Evolutionary conservation across 2,329 filamentous ascomycete genomes (phyloP).

Genomic region (Remersonia thermophila): DNA sequence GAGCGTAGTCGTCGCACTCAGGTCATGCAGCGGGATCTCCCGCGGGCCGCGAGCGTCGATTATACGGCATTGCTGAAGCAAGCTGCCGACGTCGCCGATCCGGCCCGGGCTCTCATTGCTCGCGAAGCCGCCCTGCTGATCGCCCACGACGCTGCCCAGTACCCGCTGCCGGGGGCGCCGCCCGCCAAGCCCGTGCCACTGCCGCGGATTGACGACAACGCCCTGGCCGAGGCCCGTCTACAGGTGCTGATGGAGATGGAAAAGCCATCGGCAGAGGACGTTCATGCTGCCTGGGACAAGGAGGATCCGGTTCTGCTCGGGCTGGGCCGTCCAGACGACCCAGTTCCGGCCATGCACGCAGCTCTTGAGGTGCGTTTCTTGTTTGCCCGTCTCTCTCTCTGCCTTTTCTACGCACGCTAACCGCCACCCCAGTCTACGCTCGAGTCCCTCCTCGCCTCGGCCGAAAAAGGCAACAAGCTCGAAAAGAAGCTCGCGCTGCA

Average conservation of each 20-base stretch:
- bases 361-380: slow-evolving; percentile 58
- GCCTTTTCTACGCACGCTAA: slow-evolving; percentile 4
- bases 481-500: slow-evolving; percentile 88
- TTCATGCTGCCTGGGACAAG: slow-evolving; percentile 41
- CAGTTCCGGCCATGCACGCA: slow-evolving; percentile 47
- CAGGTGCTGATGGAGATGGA: slow-evolving; percentile 60
- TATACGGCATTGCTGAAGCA: slow-evolving; percentile 53
- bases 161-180: slow-evolving; percentile 55
- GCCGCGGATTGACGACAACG: slow-evolving; percentile 55
- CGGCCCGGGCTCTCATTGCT: slow-evolving; percentile 57
- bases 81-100: slow-evolving; percentile 48
- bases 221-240: slow-evolving; percentile 62
- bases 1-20: slow-evolving; percentile 79
- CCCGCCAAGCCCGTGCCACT: slow-evolving; percentile 46
- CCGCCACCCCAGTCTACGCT: slow-evolving; percentile 47
- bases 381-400: slow-evolving; percentile 7
- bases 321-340: slow-evolving; percentile 55
- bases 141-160: slow-evolving; percentile 67
- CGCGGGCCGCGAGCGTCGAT: slow-evolving; percentile 64
- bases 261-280: slow-evolving; percentile 34
- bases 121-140: slow-evolving; percentile 69
- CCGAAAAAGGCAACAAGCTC: slow-evolving; percentile 71
- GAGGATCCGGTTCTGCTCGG: slow-evolving; percentile 53
- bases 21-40: slow-evolving; percentile 76
- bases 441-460: slow-evolving; percentile 58